Evolutionary conservation across 2,329 filamentous ascomycete species (phyloP), one percentile per base, ranked within the genome.

Genomic region (Chaetomium strumarium): DNA sequence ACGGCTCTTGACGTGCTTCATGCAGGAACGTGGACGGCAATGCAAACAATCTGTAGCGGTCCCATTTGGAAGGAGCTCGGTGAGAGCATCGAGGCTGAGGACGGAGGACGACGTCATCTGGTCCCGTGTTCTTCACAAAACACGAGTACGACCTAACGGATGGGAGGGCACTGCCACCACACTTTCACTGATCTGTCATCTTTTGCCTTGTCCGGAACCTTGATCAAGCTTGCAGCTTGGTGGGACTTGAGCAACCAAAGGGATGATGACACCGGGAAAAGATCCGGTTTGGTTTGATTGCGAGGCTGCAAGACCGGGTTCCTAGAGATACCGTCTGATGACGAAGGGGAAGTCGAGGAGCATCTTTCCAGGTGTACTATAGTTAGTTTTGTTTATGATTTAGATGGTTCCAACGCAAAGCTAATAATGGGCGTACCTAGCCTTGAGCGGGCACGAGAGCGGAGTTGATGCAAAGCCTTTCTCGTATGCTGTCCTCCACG

Each of bases 11-110:
- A 24, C 16, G 30, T 51, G 44, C 44, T 52, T 46, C 49, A 49
- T 57, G 55, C 52, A 55, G 36, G 39, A 42, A 36, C 52, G 43
- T 52, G 36, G 50, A 57, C 52, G 43, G 55, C 34, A 52, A 57
- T 57, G 52, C 55, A 55, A 29, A 47, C 37, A 33, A 49, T 51
- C 20, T 29, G 39, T 46, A 33, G 30, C 4, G 4, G 24, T 24
- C n/a, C 41, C 14, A 51, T 31, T 34, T 20, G 39, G 42, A 34
- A 20, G 20, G 19, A 46, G n/a, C 20, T 13, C 44, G 36, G 41
- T 41, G 34, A 51, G 43, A 49, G 44, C 49, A 52, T 46, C 42
- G 51, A 51, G 53, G 51, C 51, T 53, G 48, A 30, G 20, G 20
- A 34, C 47, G 24, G 37, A 37, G 16, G 38, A 54, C 51, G 49